Base-by-base conservation (phyloP, 2,329 filamentous ascomycete species). In the Talaromyces marneffei region DNA sequence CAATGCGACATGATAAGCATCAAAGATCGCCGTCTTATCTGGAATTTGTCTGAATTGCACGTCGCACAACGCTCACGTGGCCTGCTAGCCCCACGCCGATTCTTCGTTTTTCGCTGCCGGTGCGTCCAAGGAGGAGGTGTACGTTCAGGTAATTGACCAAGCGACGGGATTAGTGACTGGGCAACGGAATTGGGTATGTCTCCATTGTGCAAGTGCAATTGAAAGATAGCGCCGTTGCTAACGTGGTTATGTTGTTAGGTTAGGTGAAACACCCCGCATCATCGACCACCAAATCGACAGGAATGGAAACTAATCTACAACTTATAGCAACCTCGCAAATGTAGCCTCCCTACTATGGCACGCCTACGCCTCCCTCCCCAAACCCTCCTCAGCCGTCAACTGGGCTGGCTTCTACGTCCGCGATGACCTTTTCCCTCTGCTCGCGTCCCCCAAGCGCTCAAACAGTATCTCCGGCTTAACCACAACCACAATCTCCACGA, bases 351-450 rank as follows among this genome's bases (percentile, higher is more conserved):
- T 81, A 54, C 76, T 81, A 57, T 80, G 77, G 77, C 78, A 81
- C 69, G 72, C 76, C 60, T 80, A 74, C 66, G 72, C 74, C 50
- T 71, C 77, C 18, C 76, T 81, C 46, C 77, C 77, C 0, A 48
- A 70, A 3, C 77, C 78, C 2, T 77, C 75, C 5, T 70, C 70
- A n/a, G 66, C 71, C 50, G 78, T 81, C 40, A 81, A 81, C 67
- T 81, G 79, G 79, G 71, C 77, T 4, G 78, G 79, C 2, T 80
- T 80, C 72, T 80, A 80, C 65, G 72, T 80, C 52, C 71, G 76
- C 56, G 70, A 73, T 54, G 76, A 78, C 65, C 76, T 77, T 62
- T 77, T 77, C 65, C 75, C 74, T 27, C 64, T 65, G 5, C 66
- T 70, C 25, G 64, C 66, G 9, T 66, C 66, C 4, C 57, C 68